Percentiles rank a stretch among this genome's conserved stretches.
phyloP scores from a whole-genome alignment of 192 early-diverging fungal species.

The Entomortierella parvispora region DNA sequence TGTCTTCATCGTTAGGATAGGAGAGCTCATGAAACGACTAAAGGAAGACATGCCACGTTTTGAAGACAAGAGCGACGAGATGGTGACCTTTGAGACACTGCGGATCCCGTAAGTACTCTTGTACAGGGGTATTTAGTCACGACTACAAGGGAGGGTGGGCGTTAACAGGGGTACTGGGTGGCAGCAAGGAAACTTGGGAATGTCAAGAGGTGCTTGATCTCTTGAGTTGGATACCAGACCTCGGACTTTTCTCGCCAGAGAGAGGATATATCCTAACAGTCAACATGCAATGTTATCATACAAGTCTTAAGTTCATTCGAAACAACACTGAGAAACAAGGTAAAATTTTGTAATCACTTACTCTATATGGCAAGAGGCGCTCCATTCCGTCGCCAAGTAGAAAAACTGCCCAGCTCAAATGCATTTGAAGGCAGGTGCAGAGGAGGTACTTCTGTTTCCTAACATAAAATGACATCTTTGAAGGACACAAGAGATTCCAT shows the following conservation, averaged over 20 bases:
- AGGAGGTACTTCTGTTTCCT: slow-evolving; percentile 11
- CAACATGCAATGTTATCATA: not conserved
- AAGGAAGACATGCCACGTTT: not conserved
- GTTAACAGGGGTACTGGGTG: not conserved
- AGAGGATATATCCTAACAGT: slow-evolving; percentile 14
- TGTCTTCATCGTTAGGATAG: no score
- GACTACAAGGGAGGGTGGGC: not conserved
- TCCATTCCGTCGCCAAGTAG: slow-evolving; percentile 22
- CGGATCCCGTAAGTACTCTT: slow-evolving; percentile 2
- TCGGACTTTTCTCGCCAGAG: slow-evolving; percentile 15
- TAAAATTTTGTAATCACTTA: slow-evolving; percentile 7
- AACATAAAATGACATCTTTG: slow-evolving; percentile 9
- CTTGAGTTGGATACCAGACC: slow-evolving; percentile 15
- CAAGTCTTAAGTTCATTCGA: not conserved
- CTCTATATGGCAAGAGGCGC: slow-evolving; percentile 12
- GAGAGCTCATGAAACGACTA: not conserved
- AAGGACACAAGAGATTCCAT: slow-evolving; percentile 13
- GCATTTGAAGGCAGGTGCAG: slow-evolving; percentile 5
- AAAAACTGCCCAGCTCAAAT: slow-evolving; percentile 15
- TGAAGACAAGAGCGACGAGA: not conserved
- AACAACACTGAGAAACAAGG: not conserved
- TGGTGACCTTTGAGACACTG: not conserved
- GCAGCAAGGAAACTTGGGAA: not conserved
- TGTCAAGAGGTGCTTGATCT: slow-evolving; percentile 15
- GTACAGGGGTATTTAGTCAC: not conserved